Base-by-base conservation (phyloP, 345 rosid genomes). In the Populus nigra region DNA sequence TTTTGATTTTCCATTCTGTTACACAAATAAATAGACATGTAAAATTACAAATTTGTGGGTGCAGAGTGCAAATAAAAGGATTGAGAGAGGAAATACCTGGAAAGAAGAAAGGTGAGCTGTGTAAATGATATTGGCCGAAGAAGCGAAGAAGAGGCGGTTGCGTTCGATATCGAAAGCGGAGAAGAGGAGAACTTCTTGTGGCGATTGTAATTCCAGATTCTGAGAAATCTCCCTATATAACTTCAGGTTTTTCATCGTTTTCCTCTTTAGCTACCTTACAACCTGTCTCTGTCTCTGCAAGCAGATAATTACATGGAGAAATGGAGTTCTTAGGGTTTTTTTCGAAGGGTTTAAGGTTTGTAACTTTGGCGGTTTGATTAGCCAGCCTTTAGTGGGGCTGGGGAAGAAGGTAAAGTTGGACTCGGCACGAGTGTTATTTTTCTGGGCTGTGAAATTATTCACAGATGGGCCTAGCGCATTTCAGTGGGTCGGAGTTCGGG, bases 81-180 rank as follows among this genome's bases (percentile, higher is more conserved):
- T 11, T 5, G 38, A 17, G 38, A 35, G 33, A 72, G 73, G 57
- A 59, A 75, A 49, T 84, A 92, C 97, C 72, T 88, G 91, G 73
- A 93, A 88, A 27, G 88, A 88, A 41, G 92, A 92, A 68, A 92
- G 88, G 27, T 85, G 86, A 73, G 88, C 72, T 8, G 89, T 62
- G 89, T 92, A 92, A 22, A 93, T 78, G 81, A 78, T 69, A 75
- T 92, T 90, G 43, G 86, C 71, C 20, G 97, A 91, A 67, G 97
- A 87, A 41, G 91, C 97, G 81, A 96, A 88, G 88, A 93, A 91
- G 61, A 93, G 73, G 55, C 97, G 95, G 79, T 91, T 88, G 69
- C 93, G 87, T 76, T 93, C 97, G 81, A 92, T 84, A 81, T 96
- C 99, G 74, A 89, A 77, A 35, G 97, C 91, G 38, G 93, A 86